Conservation (phyloP, 768 basidiomycete genomes). For the Serendipita sp. region DNA sequence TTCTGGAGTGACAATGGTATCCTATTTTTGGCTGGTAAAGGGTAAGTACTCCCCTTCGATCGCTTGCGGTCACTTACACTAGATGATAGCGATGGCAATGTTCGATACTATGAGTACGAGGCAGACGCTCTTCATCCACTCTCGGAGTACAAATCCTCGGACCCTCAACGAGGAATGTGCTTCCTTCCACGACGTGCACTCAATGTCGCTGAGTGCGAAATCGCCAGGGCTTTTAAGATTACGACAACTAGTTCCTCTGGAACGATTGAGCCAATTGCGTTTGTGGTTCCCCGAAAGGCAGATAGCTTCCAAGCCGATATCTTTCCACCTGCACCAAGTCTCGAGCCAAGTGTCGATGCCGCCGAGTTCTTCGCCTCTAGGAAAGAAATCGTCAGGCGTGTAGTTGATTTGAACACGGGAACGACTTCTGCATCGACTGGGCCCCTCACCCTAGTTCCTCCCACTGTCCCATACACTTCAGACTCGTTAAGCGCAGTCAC, state of each 20-base stretch:
- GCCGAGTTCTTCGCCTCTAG: slow-evolving; percentile 83
- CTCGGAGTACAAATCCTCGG: slow-evolving; percentile 72
- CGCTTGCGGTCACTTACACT: neutral
- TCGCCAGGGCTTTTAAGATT: slow-evolving; percentile 87
- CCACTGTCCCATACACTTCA: slow-evolving; percentile 17
- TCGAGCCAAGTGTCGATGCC: slow-evolving; percentile 63
- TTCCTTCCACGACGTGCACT: slow-evolving; percentile 88
- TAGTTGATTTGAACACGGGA: slow-evolving; percentile 67
- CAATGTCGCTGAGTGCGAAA: slow-evolving; percentile 82
- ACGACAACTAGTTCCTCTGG: slow-evolving; percentile 24
- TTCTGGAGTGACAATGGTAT: slow-evolving; percentile 95
- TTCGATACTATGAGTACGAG: slow-evolving; percentile 95
- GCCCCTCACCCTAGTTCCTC: slow-evolving; percentile 20
- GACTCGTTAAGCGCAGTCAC: slow-evolving; percentile 13
- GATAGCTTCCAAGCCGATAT: slow-evolving; percentile 97
- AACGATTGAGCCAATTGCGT: slow-evolving; percentile 78
- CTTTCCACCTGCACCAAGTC: slow-evolving; percentile 78
- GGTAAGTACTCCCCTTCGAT: slow-evolving; percentile 28
- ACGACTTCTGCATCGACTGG: slow-evolving; percentile 16
- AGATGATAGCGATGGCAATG: slow-evolving; percentile 72
- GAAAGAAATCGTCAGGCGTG: slow-evolving; percentile 27
- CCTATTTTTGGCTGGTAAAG: slow-evolving; percentile 82
- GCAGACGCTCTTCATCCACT: slow-evolving; percentile 61
- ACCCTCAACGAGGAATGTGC: slow-evolving; percentile 93
- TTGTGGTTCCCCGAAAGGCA: slow-evolving; percentile 87